Conservation (phyloP, 2,329 filamentous ascomycete genomes). For the Penicillium sp. region DNA sequence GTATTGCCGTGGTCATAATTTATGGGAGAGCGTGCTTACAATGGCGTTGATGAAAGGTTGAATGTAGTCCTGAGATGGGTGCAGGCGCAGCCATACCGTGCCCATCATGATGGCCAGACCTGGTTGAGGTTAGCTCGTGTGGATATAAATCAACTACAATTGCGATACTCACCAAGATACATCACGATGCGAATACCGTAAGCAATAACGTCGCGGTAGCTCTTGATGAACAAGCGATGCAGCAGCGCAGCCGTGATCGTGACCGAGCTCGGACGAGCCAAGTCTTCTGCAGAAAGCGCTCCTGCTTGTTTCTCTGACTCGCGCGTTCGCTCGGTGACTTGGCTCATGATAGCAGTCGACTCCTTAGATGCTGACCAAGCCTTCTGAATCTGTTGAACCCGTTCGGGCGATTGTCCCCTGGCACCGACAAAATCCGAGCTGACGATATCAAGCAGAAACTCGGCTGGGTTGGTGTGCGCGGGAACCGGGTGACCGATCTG, state of each 20-base stretch:
- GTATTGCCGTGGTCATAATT: not conserved
- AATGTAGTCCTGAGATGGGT: conserved; percentile 70
- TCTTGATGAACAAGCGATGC: conserved; percentile 80
- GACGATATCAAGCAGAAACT: conserved; percentile 76
- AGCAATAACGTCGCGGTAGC: conserved; percentile 78
- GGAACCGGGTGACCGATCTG: conserved; percentile 66
- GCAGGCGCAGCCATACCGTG: conserved; percentile 79
- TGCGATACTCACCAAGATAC: conserved; percentile 64
- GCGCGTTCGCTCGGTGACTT: conserved; percentile 27
- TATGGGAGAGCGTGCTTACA: conserved; percentile 38
- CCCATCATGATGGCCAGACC: conserved; percentile 83
- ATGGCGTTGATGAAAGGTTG: conserved; percentile 83
- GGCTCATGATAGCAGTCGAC: conserved; percentile 37
- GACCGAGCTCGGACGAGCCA: conserved; percentile 49
- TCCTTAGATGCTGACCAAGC: conserved; percentile 59
- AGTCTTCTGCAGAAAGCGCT: conserved; percentile 23
- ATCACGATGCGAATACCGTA: conserved; percentile 83
- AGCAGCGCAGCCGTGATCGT: conserved; percentile 67
- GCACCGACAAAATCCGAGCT: conserved; percentile 73
- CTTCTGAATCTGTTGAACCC: conserved; percentile 58
- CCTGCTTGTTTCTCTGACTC: conserved; percentile 33
- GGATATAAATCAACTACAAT: conserved; percentile 1
- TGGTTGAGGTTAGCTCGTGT: conserved; percentile 15
- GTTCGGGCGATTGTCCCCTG: conserved; percentile 50
- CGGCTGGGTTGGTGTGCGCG: conserved; percentile 74